Conservation (phyloP, 73 alveolate genomes). For the Effrenium voratum region DNA sequence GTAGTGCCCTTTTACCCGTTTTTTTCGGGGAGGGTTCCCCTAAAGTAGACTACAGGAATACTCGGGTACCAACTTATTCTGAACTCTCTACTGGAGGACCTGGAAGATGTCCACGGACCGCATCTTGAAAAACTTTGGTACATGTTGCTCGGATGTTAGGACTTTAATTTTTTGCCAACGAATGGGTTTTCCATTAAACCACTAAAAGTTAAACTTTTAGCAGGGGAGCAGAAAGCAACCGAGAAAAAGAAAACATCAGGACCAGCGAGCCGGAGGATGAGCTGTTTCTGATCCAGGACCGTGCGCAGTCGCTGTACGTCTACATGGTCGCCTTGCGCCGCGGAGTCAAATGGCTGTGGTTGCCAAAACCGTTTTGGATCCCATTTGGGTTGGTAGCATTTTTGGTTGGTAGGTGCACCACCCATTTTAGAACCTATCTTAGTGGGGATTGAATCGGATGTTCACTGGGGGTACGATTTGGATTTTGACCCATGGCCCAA, state of each 20-base stretch:
- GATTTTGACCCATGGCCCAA: no score
- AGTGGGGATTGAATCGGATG: no score
- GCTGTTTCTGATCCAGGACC: slow-evolving; percentile 60
- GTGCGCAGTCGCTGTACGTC: slow-evolving; percentile 45
- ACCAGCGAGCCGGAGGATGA: slow-evolving; percentile 12
- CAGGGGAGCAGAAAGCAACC: background rate
- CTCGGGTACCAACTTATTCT: background rate
- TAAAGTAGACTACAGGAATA: no score
- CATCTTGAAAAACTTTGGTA: background rate
- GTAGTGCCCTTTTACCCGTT: no score
- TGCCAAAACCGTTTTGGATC: no score
- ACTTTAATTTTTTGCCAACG: background rate
- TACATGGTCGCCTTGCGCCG: slow-evolving; percentile 66
- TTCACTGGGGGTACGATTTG: no score
- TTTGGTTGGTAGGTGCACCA: no score
- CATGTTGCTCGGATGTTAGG: background rate
- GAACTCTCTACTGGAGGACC: background rate
- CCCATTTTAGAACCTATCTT: no score
- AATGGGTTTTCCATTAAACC: background rate
- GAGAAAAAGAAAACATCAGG: background rate
- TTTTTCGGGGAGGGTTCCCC: no score
- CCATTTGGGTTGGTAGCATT: no score
- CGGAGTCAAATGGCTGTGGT: background rate
- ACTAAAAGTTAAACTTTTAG: background rate
- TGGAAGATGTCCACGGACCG: background rate